phyloP scores from a whole-genome alignment of 2,329 filamentous ascomycete species.

The Aphanoascus verrucosus region DNA sequence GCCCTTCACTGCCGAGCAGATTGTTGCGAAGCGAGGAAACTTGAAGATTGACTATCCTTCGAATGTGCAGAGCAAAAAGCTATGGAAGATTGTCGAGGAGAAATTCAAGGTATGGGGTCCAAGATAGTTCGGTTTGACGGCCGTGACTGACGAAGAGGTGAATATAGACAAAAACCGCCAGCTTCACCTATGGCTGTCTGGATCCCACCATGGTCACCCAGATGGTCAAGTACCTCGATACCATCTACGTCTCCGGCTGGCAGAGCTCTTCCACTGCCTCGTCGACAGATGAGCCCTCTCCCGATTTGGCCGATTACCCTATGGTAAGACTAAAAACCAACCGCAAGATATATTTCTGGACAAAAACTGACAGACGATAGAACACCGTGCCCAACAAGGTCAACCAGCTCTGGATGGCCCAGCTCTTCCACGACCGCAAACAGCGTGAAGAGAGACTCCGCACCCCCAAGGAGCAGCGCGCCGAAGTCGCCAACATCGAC shows the following conservation, averaged over 20 bases:
- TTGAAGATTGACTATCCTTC: conserved; percentile 86
- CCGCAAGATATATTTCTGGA: neutral
- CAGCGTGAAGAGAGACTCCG: conserved; percentile 89
- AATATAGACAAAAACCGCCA: conserved; percentile 63
- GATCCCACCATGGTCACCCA: conserved; percentile 98
- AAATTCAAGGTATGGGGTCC: conserved; percentile 60
- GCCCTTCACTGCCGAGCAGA: conserved; percentile 91
- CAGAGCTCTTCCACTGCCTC: conserved; percentile 96
- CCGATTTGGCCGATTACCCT: conserved; percentile 95
- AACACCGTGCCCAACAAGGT: conserved; percentile 99
- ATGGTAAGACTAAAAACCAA: conserved; percentile 47
- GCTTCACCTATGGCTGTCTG: conserved; percentile 92
- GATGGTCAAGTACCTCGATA: conserved; percentile 98
- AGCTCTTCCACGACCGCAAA: conserved; percentile 98
- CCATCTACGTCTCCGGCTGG: conserved; percentile 97
- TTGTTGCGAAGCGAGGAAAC: conserved; percentile 87
- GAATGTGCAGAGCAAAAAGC: conserved; percentile 81
- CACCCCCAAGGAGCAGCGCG: conserved; percentile 60
- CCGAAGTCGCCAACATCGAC: conserved; percentile 68
- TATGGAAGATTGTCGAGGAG: conserved; percentile 79
- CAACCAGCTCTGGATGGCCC: conserved; percentile 91
- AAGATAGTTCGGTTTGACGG: too few species aligned
- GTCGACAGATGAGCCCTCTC: conserved; percentile 86
- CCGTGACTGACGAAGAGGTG: neutral
- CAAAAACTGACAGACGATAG: conserved; percentile 36